phyloP scores from a whole-genome alignment of 1,139 yeast genomes.

The Schwanniomyces etchellsii region DNA sequence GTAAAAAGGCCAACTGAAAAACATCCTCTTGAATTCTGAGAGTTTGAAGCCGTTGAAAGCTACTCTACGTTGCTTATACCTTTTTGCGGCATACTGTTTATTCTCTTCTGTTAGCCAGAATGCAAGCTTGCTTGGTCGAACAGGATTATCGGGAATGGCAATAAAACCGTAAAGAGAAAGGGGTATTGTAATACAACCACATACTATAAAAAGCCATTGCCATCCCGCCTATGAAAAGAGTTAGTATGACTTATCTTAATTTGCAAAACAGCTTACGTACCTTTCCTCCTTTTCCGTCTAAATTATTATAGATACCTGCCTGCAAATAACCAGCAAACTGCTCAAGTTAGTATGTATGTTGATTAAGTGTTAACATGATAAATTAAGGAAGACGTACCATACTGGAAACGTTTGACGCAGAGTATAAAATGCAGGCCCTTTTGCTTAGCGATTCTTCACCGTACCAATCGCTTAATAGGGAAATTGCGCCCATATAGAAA shows the following conservation, averaged over 20 bases:
- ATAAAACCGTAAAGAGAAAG: slow-evolving; percentile 23
- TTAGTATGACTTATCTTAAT: too few species aligned
- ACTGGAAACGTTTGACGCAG: too few species aligned
- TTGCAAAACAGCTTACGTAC: too few species aligned
- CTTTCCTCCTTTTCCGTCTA: slow-evolving; percentile 27
- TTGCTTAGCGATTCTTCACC: slow-evolving; percentile 4
- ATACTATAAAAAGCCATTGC: slow-evolving; percentile 32
- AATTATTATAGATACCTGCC: slow-evolving; percentile 17
- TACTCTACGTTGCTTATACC: too few species aligned
- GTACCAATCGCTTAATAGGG: slow-evolving; percentile 3
- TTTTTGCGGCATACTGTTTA: too few species aligned
- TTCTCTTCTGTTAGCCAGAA: too few species aligned
- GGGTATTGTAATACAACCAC: slow-evolving; percentile 25
- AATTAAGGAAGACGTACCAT: too few species aligned
- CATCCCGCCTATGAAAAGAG: slow-evolving; percentile 18
- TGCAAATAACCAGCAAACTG: slow-evolving; percentile 38
- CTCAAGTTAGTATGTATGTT: too few species aligned
- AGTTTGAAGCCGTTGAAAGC: too few species aligned
- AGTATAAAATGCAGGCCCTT: slow-evolving; percentile 13
- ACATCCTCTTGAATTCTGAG: too few species aligned
- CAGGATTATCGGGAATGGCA: slow-evolving; percentile 6
- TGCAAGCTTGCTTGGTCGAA: too few species aligned
- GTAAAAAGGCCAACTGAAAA: slow-evolving; percentile 12
- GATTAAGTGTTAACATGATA: too few species aligned
- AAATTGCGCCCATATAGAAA: slow-evolving; percentile 1